Evolutionary conservation across 805 yeast species (phyloP).

Genomic region (Hanseniaspora taiwanica): DNA sequence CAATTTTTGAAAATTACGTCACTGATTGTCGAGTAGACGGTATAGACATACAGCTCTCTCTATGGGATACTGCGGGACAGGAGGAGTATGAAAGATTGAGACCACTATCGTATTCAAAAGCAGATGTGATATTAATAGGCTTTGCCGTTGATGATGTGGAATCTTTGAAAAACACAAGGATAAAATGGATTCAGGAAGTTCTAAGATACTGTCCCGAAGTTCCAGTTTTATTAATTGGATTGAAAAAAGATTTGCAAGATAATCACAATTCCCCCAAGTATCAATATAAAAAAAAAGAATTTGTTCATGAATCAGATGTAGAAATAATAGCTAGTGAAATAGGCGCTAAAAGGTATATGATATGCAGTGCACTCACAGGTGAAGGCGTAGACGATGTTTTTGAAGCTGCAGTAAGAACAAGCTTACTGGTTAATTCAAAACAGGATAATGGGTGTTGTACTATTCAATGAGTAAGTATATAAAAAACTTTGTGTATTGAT

Average conservation of each 20-base stretch:
- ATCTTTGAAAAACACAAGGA: constrained; percentile 65
- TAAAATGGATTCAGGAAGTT: constrained; percentile 84
- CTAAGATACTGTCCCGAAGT: constrained; percentile 65
- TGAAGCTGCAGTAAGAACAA: constrained; percentile 79
- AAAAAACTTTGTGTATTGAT: neutral
- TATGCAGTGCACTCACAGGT: constrained; percentile 85
- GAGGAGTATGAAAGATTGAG: constrained; percentile 87
- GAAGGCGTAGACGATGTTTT: constrained; percentile 92
- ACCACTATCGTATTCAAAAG: constrained; percentile 77
- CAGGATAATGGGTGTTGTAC: constrained; percentile 28
- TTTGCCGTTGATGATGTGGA: constrained; percentile 80
- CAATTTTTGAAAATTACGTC: constrained; percentile 88
- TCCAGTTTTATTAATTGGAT: constrained; percentile 68
- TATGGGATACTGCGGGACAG: constrained; percentile 97
- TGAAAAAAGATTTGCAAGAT: constrained; percentile 68
- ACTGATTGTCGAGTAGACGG: constrained; percentile 93
- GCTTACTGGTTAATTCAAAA: constrained; percentile 43
- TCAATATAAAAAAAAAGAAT: constrained; percentile 22
- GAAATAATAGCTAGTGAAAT: constrained; percentile 60
- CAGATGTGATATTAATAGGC: constrained; percentile 75
- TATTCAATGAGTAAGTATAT: constrained; percentile 10
- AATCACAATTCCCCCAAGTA: constrained; percentile 22
- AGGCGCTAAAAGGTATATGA: constrained; percentile 74
- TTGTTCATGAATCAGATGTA: constrained; percentile 44
- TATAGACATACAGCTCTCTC: constrained; percentile 71